These are phyloP conservation scores for Mucor circinelloides DNA, from an alignment of 371 early-diverging fungal genomes.

Conservation along the genomic window DNA sequence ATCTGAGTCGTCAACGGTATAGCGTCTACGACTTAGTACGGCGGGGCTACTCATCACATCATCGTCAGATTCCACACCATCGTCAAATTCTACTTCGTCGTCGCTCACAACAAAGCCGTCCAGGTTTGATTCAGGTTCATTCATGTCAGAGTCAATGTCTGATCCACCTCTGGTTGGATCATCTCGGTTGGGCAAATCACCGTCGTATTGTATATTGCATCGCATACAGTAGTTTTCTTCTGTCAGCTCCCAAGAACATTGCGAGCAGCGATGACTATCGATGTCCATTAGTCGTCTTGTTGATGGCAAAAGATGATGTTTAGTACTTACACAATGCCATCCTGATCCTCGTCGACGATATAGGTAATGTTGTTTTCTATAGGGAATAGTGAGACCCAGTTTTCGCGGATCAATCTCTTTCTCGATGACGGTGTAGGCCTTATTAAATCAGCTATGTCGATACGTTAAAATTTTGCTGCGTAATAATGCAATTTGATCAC, in stretches of 20 bases:
- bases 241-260: conserved; percentile 19
- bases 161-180: not conserved
- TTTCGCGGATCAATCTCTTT: not conserved
- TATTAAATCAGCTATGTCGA: not conserved
- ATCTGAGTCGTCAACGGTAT: not conserved
- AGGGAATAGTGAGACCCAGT: conserved; percentile 12
- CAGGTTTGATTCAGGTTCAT: not conserved
- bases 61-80: not conserved
- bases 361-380: conserved; percentile 2
- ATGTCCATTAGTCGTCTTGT: not conserved
- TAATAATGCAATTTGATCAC: not conserved
- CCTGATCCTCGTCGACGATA: conserved; percentile 13
- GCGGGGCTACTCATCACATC: not conserved
- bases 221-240: conserved; percentile 8
- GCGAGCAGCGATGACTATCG: conserved; percentile 15
- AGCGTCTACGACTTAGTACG: not conserved
- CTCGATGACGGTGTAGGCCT: not conserved
- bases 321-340: conserved; percentile 17
- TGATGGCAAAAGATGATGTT: not conserved
- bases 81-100: conserved; percentile 9
- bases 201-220: conserved; percentile 6
- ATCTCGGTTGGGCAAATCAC: not conserved
- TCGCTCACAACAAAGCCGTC: not conserved
- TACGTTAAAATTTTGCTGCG: not conserved
- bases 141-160: not conserved